A percentile compares a stretch with the other conserved stretches of the same genome.
Conservation (phyloP, 805 yeast species). For the Candida krabiensis region DNA sequence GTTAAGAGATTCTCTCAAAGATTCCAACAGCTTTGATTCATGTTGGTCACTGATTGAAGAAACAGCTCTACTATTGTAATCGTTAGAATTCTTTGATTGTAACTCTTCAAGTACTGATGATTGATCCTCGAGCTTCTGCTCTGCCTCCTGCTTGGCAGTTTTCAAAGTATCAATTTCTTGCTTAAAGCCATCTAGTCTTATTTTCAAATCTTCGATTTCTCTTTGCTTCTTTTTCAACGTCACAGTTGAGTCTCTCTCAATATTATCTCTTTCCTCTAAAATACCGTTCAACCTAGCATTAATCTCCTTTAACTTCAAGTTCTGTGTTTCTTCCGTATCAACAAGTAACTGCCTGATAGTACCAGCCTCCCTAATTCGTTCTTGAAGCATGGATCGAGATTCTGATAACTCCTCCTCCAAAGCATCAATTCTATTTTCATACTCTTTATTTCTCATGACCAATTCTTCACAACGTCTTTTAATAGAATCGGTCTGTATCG, state of each 20-base stretch:
- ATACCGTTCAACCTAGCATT: conserved; percentile 49
- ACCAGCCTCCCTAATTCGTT: conserved; percentile 74
- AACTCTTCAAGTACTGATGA: conserved; percentile 2
- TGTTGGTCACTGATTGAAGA: conserved; percentile 1
- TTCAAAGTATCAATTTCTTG: conserved; percentile 15
- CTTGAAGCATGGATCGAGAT: conserved; percentile 68
- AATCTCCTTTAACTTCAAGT: conserved; percentile 52
- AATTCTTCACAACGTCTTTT: conserved; percentile 75
- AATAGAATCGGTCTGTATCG: conserved; percentile 46
- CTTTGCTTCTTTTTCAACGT: conserved; percentile 56
- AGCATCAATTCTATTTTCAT: conserved; percentile 56
- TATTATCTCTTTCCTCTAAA: conserved; percentile 59
- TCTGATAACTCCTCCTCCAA: conserved; percentile 85
- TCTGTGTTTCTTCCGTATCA: conserved; percentile 65
- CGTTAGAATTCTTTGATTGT: neutral
- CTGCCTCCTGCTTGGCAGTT: conserved; percentile 9
- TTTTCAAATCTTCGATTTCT: conserved; percentile 63
- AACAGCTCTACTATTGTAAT: neutral
- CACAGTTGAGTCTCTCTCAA: conserved; percentile 53
- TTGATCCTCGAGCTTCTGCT: conserved; percentile 7
- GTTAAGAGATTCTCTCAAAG: conserved; percentile 55
- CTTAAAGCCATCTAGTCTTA: conserved; percentile 40
- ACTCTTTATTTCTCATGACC: conserved; percentile 64
- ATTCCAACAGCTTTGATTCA: conserved; percentile 29
- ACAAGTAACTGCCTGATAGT: conserved; percentile 67